These are phyloP conservation scores for Penicillium ucsense DNA, from an alignment of 495 filamentous ascomycete genomes.

Conservation along the genomic window DNA sequence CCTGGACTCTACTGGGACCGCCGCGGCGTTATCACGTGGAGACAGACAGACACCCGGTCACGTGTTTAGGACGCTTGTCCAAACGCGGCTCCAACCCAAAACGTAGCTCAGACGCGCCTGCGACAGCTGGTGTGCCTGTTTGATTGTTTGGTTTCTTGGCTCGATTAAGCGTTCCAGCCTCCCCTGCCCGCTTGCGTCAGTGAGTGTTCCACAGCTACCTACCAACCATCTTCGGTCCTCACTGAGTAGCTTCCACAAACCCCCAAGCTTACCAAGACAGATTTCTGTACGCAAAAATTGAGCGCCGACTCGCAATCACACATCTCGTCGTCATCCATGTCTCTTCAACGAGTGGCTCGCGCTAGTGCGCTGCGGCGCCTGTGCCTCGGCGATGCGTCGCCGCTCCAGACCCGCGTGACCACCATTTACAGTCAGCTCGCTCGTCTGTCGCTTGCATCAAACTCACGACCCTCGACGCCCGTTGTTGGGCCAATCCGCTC, in stretches of 20 bases:
- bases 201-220: conserved; percentile 10
- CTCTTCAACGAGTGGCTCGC: conserved; percentile 21
- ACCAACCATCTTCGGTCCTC: neutral
- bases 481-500: conserved; percentile 3
- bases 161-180: conserved; percentile 5
- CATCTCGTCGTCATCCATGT: conserved; percentile 12
- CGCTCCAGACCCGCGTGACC: conserved; percentile 19
- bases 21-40: conserved; percentile 1
- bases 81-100: conserved; percentile 19
- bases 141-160: neutral
- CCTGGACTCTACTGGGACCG: neutral
- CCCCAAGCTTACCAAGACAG: no score
- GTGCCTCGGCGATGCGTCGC: conserved; percentile 14
- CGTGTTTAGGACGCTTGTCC: conserved; percentile 4
- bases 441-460: conserved; percentile 15
- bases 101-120: conserved; percentile 21
- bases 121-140: neutral
- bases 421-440: conserved; percentile 20
- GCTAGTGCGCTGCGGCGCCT: conserved; percentile 22
- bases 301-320: neutral
- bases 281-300: no score
- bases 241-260: no score
- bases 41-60: conserved; percentile 10
- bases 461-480: conserved; percentile 4
- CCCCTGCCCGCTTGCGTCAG: conserved; percentile 20